These are phyloP conservation scores for Oenanthe sinensis DNA, from an alignment of 129 eudicot genomes.

Conservation along the genomic window DNA sequence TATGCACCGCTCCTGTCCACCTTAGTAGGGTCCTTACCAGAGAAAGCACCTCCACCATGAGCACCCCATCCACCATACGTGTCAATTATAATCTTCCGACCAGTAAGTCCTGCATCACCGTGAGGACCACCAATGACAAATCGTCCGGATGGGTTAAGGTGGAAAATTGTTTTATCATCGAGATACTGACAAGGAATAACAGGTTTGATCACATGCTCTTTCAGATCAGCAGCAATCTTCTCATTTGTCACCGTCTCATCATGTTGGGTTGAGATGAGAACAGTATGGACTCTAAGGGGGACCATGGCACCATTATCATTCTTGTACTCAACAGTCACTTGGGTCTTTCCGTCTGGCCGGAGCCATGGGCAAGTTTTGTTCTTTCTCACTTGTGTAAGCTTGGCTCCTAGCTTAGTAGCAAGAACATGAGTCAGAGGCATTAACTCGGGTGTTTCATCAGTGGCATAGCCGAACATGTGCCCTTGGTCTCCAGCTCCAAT, in stretches of 20 bases:
- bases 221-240: slow-evolving; percentile 9
- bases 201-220: slow-evolving; percentile 5
- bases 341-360: slow-evolving; percentile 9
- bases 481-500: slow-evolving; percentile 9
- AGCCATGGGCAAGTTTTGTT: slow-evolving; percentile 3
- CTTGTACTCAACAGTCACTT: slow-evolving; percentile 11
- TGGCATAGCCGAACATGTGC: slow-evolving; percentile 6
- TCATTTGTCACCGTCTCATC: slow-evolving; percentile 9
- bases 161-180: slow-evolving; percentile 1
- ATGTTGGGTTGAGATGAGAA: slow-evolving; percentile 7
- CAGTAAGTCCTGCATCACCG: slow-evolving; percentile 1
- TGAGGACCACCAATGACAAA: slow-evolving; percentile 8
- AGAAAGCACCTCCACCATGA: slow-evolving; percentile 8
- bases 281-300: slow-evolving; percentile 9
- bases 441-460: background rate
- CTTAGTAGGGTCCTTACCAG: slow-evolving; percentile 10
- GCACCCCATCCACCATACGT: slow-evolving; percentile 7
- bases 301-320: slow-evolving; percentile 11
- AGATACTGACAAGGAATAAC: background rate
- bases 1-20: slow-evolving; percentile 7
- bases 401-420: slow-evolving; percentile 10
- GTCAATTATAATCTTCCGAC: slow-evolving; percentile 7
- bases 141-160: slow-evolving; percentile 10
- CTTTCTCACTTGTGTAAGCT: slow-evolving; percentile 9
- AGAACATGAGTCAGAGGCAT: slow-evolving; percentile 7